phyloP scores from a whole-genome alignment of 768 basidiomycete species.

The Asterophora lycoperdoides region DNA sequence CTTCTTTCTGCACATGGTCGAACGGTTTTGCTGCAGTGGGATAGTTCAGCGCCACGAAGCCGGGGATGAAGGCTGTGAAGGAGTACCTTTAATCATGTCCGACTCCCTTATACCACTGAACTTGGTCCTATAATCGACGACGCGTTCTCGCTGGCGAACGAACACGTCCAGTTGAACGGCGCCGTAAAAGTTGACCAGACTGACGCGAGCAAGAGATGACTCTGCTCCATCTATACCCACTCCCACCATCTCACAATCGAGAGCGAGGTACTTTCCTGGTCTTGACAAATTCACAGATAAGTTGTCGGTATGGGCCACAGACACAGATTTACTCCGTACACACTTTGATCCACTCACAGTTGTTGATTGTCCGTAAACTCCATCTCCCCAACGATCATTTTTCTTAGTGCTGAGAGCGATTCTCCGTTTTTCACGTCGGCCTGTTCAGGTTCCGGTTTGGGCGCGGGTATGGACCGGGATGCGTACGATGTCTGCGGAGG shows the following conservation, averaged over 20 bases:
- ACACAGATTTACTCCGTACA: conserved; percentile 2
- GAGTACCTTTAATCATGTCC: conserved; percentile 67
- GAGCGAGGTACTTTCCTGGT: conserved; percentile 70
- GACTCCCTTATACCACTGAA: conserved; percentile 77
- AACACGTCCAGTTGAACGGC: conserved; percentile 77
- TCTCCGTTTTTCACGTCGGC: conserved; percentile 42
- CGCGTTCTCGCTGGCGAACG: conserved; percentile 80
- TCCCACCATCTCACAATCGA: conserved; percentile 99
- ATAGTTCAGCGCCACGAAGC: neutral
- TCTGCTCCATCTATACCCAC: conserved; percentile 81
- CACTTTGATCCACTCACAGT: conserved; percentile 34
- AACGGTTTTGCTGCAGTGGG: conserved; percentile 62
- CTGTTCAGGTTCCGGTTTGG: neutral
- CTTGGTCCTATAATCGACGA: conserved; percentile 90
- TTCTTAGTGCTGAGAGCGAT: conserved; percentile 40
- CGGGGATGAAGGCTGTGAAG: neutral
- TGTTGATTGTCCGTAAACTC: conserved; percentile 37
- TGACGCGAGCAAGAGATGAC: conserved; percentile 84
- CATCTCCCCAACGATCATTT: conserved; percentile 49
- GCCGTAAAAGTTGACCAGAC: conserved; percentile 86
- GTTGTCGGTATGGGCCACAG: neutral
- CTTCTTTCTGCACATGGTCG: conserved; percentile 70
- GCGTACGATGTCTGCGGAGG: conserved; percentile 1
- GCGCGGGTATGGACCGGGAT: neutral
- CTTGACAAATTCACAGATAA: conserved; percentile 27